These are phyloP conservation scores for Aphanomyces invadans DNA, from an alignment of 352 stramenopile genomes.

Conservation along the genomic window DNA sequence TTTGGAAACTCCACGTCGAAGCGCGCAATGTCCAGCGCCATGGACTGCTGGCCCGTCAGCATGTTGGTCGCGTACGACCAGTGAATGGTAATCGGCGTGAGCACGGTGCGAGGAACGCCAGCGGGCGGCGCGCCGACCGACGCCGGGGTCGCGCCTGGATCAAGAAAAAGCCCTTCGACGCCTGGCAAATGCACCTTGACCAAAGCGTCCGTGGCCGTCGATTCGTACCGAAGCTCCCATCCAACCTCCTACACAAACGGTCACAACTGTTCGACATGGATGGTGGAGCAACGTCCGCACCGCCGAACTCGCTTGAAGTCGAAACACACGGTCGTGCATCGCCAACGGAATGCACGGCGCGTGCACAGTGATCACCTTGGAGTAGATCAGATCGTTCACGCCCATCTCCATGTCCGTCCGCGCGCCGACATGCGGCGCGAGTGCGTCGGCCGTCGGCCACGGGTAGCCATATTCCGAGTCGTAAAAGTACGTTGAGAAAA, in stretches of 20 bases:
- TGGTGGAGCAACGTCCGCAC: neutral
- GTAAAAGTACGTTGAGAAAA: conserved; percentile 23
- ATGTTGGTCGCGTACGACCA: conserved; percentile 13
- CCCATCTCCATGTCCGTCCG: neutral
- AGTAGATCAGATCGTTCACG: neutral
- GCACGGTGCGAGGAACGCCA: neutral
- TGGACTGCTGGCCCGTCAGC: neutral
- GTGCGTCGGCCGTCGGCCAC: conserved; percentile 5
- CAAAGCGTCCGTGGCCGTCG: neutral
- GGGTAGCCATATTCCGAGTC: conserved; percentile 20
- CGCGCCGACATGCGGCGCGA: neutral
- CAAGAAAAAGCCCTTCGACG: conserved; percentile 6
- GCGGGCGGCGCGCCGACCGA: too few species aligned
- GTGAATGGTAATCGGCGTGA: neutral
- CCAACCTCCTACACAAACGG: neutral
- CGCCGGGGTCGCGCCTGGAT: neutral
- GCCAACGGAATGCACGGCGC: neutral
- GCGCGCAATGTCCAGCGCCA: neutral
- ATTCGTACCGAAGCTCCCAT: conserved; percentile 1
- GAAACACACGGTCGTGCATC: neutral
- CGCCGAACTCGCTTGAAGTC: neutral
- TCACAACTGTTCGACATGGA: too few species aligned
- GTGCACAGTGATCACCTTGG: neutral
- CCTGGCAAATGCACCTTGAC: neutral
- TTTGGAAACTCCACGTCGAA: conserved; percentile 11